A percentile compares a stretch with the other conserved stretches of the same genome.
These are phyloP conservation scores for Malus sieversii DNA, from an alignment of 306 rosid genomes.

Conservation along the genomic window DNA sequence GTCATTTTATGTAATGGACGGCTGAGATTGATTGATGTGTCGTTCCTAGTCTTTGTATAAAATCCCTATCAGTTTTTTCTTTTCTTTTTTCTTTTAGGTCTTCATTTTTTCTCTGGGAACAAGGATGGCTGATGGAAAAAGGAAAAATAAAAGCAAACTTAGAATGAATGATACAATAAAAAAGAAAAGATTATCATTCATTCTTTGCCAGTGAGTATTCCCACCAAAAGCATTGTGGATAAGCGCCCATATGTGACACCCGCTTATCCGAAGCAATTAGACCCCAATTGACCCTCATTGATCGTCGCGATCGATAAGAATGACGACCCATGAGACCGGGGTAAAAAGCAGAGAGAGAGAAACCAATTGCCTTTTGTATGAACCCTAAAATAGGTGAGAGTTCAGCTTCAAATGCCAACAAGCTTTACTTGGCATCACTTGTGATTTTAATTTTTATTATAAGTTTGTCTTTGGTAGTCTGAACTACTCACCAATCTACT, in stretches of 20 bases:
- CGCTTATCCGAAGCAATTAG: no score
- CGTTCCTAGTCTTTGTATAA: conserved; percentile 15
- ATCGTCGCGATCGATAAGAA: no score
- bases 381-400: no score
- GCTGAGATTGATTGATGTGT: conserved; percentile 22
- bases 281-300: no score
- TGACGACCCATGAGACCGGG: no score
- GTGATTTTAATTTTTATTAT: no score
- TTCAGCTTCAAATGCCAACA: no score
- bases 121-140: conserved; percentile 32
- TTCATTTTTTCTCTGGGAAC: conserved; percentile 14
- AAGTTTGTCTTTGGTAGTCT: no score
- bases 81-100: neutral
- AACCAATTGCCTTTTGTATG: no score
- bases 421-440: no score
- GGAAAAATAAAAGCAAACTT: conserved; percentile 9
- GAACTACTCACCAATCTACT: no score
- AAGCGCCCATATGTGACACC: conserved; percentile 9
- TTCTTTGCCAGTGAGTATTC: conserved; percentile 33
- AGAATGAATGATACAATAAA: conserved; percentile 13
- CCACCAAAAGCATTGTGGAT: conserved; percentile 46
- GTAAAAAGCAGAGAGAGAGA: no score
- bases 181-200: conserved; percentile 23
- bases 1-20: conserved; percentile 27
- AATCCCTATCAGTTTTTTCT: conserved; percentile 27